phyloP scores from a whole-genome alignment of 495 filamentous ascomycete species.

The Hypoxylon cercidicola region DNA sequence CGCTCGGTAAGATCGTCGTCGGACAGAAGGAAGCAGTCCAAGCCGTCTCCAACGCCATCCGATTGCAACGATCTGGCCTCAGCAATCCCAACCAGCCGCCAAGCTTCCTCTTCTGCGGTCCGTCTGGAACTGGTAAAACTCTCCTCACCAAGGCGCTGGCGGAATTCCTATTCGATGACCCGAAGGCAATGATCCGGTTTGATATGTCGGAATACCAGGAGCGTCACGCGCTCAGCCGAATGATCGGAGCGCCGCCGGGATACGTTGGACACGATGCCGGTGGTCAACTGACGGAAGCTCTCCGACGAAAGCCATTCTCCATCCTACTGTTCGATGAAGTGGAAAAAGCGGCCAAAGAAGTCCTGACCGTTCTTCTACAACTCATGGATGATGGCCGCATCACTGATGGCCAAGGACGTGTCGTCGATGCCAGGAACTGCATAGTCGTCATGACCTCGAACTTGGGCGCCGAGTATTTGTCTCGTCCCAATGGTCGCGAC shows the following conservation, averaged over 20 bases:
- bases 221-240: conserved; percentile 91
- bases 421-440: conserved; percentile 95
- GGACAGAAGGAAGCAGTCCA: conserved; percentile 95
- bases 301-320: conserved; percentile 94
- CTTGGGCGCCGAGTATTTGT: conserved; percentile 91
- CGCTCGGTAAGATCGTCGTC: conserved; percentile 82
- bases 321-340: conserved; percentile 98
- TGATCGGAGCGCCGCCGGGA: conserved; percentile 97
- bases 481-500: conserved; percentile 76
- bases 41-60: conserved; percentile 94
- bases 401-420: conserved; percentile 94
- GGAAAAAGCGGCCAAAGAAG: conserved; percentile 98
- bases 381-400: conserved; percentile 99
- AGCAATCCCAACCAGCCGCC: conserved; percentile 95
- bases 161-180: conserved; percentile 97
- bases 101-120: conserved; percentile 98
- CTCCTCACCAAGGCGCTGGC: conserved; percentile 95
- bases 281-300: conserved; percentile 92
- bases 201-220: conserved; percentile 99
- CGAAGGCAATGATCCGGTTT: conserved; percentile 97
- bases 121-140: conserved; percentile 97
- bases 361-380: conserved; percentile 94
- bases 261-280: conserved; percentile 97
- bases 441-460: conserved; percentile 99
- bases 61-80: conserved; percentile 91